Evolutionary conservation across 257 asterid genomes (phyloP).

Genomic region (Scutellaria galericulata): DNA sequence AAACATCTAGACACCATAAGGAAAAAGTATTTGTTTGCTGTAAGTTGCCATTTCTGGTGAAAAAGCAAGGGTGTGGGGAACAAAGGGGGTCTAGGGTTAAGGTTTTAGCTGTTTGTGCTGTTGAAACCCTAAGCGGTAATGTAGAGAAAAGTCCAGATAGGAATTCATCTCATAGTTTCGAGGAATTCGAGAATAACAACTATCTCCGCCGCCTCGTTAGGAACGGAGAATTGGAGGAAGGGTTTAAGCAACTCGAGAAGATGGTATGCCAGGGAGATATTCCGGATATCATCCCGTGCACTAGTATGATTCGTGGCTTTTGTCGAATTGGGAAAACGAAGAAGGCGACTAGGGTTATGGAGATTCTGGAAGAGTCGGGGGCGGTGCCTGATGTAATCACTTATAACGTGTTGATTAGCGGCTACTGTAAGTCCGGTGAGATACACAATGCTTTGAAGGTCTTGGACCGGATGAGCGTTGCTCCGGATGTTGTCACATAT

Average conservation of each 20-base stretch:
- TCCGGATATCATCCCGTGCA: conserved; percentile 14
- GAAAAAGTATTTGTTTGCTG: background rate
- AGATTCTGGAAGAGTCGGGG: conserved; percentile 1
- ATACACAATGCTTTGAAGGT: background rate
- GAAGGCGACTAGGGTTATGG: conserved; percentile 13
- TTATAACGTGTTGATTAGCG: conserved; percentile 11
- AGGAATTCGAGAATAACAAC: conserved; percentile 12
- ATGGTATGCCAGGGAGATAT: conserved; percentile 7
- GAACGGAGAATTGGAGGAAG: conserved; percentile 12
- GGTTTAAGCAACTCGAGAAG: conserved; percentile 3
- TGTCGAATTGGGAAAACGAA: conserved; percentile 2
- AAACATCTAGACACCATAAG: background rate
- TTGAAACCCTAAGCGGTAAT: background rate
- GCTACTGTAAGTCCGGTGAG: conserved; percentile 15
- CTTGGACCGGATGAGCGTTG: background rate
- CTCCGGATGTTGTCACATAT: conserved; percentile 14
- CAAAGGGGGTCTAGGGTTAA: conserved; percentile 6
- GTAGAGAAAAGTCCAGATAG: conserved; percentile 6
- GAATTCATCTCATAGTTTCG: conserved; percentile 18
- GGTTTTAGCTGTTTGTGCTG: conserved; percentile 5
- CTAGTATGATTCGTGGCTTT: conserved; percentile 15
- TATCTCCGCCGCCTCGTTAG: conserved; percentile 5
- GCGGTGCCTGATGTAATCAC: conserved; percentile 12
- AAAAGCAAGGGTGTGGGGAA: background rate
- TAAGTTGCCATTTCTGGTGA: conserved; percentile 1